These are phyloP conservation scores for Mycena capillaripes DNA, from an alignment of 768 basidiomycete species.

Conservation along the genomic window DNA sequence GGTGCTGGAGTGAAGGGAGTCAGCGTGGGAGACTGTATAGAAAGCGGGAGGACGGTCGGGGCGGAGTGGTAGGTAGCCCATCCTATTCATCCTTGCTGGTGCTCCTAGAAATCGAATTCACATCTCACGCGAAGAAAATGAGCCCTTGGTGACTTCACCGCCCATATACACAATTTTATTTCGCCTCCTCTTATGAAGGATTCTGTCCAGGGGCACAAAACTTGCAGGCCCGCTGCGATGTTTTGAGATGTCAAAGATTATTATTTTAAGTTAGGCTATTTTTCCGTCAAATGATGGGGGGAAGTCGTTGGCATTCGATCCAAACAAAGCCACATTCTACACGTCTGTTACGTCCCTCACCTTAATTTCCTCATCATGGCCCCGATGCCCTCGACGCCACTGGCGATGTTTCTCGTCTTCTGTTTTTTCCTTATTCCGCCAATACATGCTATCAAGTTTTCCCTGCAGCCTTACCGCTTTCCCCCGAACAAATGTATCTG, in stretches of 20 bases:
- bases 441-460: conserved; percentile 85
- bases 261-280: too few species aligned
- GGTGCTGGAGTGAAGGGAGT: conserved; percentile 93
- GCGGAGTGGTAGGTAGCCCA: conserved; percentile 54
- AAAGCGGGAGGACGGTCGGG: conserved; percentile 75
- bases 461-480: conserved; percentile 76
- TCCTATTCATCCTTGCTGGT: too few species aligned
- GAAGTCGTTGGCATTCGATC: background rate
- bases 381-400: background rate
- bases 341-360: conserved; percentile 13
- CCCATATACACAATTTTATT: too few species aligned
- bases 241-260: too few species aligned
- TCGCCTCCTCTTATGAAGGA: too few species aligned
- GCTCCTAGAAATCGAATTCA: too few species aligned
- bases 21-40: conserved; percentile 89
- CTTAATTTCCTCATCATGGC: conserved; percentile 11
- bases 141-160: too few species aligned
- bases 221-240: too few species aligned
- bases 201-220: too few species aligned
- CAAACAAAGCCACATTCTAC: background rate
- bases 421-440: conserved; percentile 45
- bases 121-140: too few species aligned
- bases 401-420: conserved; percentile 31
- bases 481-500: conserved; percentile 92
- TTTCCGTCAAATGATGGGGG: too few species aligned